phyloP scores from a whole-genome alignment of 2,329 filamentous ascomycete species.

The Aspergillus sojae region DNA sequence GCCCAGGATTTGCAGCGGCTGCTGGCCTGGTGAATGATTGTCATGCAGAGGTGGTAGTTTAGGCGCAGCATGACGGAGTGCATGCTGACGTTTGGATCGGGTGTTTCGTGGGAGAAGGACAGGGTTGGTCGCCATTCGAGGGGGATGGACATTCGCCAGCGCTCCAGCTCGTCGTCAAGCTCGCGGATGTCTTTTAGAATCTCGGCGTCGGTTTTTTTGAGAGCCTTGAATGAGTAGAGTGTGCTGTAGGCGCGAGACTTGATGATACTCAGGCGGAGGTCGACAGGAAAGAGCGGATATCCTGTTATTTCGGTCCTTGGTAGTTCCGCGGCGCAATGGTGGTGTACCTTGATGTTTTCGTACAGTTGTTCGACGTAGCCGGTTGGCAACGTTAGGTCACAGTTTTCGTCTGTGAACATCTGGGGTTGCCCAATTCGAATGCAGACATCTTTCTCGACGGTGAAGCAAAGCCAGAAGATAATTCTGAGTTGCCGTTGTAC shows the following conservation, averaged over 20 bases:
- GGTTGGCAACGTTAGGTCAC: slow-evolving; percentile 55
- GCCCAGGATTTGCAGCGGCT: slow-evolving; percentile 53
- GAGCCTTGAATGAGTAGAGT: slow-evolving; percentile 54
- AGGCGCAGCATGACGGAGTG: slow-evolving; percentile 53
- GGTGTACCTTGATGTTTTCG: slow-evolving; percentile 24
- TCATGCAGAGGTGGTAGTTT: slow-evolving; percentile 60
- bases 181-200: slow-evolving; percentile 58
- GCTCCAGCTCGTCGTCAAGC: slow-evolving; percentile 59
- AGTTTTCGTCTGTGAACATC: slow-evolving; percentile 54
- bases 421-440: slow-evolving; percentile 58
- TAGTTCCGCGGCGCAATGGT: slow-evolving; percentile 23
- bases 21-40: slow-evolving; percentile 59
- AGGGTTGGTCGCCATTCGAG: slow-evolving; percentile 51
- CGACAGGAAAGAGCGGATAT: slow-evolving; percentile 47
- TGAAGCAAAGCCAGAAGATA: slow-evolving; percentile 60
- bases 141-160: slow-evolving; percentile 56
- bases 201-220: slow-evolving; percentile 57
- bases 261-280: slow-evolving; percentile 54
- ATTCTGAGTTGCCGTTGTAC: slow-evolving; percentile 36
- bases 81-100: slow-evolving; percentile 46
- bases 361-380: slow-evolving; percentile 40
- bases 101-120: slow-evolving; percentile 42
- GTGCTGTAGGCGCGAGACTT: slow-evolving; percentile 54
- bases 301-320: slow-evolving; percentile 27
- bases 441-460: slow-evolving; percentile 59